phyloP scores from a whole-genome alignment of 768 basidiomycete genomes.

The Porphyrellus cyaneotinctus region DNA sequence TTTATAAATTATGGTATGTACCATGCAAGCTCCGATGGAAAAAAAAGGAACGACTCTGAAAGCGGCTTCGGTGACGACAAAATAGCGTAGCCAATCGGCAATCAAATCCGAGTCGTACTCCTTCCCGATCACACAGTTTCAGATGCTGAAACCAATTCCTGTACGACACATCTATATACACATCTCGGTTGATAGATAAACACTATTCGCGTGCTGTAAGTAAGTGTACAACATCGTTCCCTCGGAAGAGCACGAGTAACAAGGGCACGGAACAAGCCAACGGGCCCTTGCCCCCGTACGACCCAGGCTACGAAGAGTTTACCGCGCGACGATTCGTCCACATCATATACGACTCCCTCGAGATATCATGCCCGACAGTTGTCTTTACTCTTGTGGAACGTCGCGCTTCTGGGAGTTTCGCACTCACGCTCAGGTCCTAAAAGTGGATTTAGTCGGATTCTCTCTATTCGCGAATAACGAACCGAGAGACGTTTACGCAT shows the following conservation, averaged over 20 bases:
- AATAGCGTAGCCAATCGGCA: not conserved
- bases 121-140: no score
- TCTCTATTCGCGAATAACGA: conserved; percentile 28
- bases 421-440: conserved; percentile 66
- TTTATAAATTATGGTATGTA: not conserved
- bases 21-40: conserved; percentile 2
- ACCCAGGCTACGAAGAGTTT: conserved; percentile 28
- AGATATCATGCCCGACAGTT: conserved; percentile 54
- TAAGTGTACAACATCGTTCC: no score
- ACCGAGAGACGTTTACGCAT: conserved; percentile 73
- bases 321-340: conserved; percentile 81
- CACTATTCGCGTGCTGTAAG: no score
- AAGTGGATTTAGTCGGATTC: conserved; percentile 5
- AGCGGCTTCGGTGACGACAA: not conserved
- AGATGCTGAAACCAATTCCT: no score
- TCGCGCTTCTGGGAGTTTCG: conserved; percentile 74
- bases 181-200: no score
- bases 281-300: no score
- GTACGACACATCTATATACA: no score
- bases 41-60: not conserved
- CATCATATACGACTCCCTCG: conserved; percentile 81
- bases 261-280: no score
- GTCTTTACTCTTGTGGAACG: conserved; percentile 71
- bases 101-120: no score
- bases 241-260: no score